Conservation (phyloP, 129 eudicot genomes). For the Artemisia tridentata region DNA sequence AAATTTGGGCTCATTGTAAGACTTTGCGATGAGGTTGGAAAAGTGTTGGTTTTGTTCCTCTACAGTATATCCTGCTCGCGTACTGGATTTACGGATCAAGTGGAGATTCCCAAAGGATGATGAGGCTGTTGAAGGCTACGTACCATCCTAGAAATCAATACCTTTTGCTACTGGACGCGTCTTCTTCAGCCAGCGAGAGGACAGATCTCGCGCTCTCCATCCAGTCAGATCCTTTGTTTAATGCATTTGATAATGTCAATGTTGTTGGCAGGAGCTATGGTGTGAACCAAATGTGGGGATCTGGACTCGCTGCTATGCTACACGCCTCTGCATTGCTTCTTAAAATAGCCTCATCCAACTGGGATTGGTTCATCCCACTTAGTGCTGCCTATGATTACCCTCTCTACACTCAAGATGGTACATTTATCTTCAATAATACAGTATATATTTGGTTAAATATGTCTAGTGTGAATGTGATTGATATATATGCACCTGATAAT, state of each 20-base stretch:
- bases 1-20: too few species aligned
- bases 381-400: conserved; percentile 70
- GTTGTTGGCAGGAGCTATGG: conserved; percentile 63
- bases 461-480: too few species aligned
- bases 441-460: conserved; percentile 20
- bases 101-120: too few species aligned
- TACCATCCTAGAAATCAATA: conserved; percentile 77
- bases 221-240: conserved; percentile 42
- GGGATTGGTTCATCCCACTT: conserved; percentile 80
- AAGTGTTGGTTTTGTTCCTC: too few species aligned
- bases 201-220: conserved; percentile 35
- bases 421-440: too few species aligned
- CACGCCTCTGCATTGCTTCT: too few species aligned
- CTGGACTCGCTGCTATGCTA: conserved; percentile 47
- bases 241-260: conserved; percentile 71
- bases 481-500: too few species aligned
- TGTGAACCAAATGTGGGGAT: conserved; percentile 63
- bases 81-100: too few species aligned
- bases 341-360: too few species aligned
- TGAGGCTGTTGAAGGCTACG: conserved; percentile 52
- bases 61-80: too few species aligned
- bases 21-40: too few species aligned
- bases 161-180: conserved; percentile 50
- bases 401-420: conserved; percentile 51
- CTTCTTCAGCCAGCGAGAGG: conserved; percentile 54